phyloP scores from a whole-genome alignment of 2,329 filamentous ascomycete genomes.

The Colletotrichum noveboracense region DNA sequence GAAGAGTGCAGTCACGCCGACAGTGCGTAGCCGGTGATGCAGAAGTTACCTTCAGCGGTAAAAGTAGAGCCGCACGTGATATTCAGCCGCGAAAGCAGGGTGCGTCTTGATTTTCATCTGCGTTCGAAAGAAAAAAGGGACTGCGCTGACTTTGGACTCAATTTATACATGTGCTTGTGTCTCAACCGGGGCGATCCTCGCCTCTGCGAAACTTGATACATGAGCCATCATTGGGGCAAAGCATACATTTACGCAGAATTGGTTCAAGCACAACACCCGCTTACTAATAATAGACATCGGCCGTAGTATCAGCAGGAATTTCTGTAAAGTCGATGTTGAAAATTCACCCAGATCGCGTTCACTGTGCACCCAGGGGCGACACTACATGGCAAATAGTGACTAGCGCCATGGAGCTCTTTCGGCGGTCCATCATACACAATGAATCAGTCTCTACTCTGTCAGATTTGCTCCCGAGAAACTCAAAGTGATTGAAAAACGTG shows the following conservation, averaged over 20 bases:
- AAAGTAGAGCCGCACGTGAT: not conserved
- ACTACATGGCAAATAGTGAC: not conserved
- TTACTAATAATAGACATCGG: not conserved
- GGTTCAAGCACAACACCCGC: not conserved
- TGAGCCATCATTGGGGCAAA: not conserved
- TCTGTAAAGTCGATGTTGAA: accelerated
- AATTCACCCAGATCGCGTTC: not conserved
- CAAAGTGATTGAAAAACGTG: not conserved
- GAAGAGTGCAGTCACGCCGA: not conserved
- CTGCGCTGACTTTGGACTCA: not conserved
- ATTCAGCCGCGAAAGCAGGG: not conserved
- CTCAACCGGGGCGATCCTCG: not conserved
- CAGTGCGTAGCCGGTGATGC: not conserved
- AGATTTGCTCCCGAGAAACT: not conserved
- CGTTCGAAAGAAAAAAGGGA: not conserved
- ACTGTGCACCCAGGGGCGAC: not conserved
- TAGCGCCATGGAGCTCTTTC: not conserved
- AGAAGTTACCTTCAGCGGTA: not conserved
- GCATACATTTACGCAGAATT: not conserved
- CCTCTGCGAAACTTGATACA: not conserved
- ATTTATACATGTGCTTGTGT: not conserved
- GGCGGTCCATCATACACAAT: not conserved
- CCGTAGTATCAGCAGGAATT: not conserved
- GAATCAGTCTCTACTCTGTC: not conserved
- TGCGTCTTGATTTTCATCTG: not conserved